Base-by-base conservation (phyloP, 352 stramenopile species). In the Hyaloperonospora arabidopsidis region DNA sequence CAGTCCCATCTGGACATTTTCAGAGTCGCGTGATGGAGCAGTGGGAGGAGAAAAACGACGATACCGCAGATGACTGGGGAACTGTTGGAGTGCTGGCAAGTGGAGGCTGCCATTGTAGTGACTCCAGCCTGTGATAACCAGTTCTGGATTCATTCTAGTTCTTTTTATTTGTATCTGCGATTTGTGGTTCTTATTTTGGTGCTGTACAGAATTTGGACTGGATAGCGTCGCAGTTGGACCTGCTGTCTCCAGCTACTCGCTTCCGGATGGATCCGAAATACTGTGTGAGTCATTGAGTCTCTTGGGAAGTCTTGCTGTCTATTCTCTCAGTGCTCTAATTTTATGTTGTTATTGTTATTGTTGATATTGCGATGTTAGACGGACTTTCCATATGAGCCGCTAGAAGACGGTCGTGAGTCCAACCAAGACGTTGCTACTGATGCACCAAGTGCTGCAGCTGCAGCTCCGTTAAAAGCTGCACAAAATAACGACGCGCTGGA, bases 211-310 rank as follows among this genome's bases (percentile, higher is more conserved):
- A 92, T 55, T 80, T 89, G 36, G 52, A 70, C 18, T 88, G 73
- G 74, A 76, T 92, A 43, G 77, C 68, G 1, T 63, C 69, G 29
- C 79, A 89, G 43, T 50, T 92, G 34, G 29, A 68, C 32, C 49
- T 53, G 2, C 63, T 89, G 19, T 15, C 68, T 25, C 81, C 72
- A 8, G 60, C 66, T 14, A 57, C 76, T 18, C 79, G 81, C 23
- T 89, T 83, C 54, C 66, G 70, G 25, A 81, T 92, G 53, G 79
- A 92, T 38, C 59, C 68, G 1, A 88, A 87, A 67, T 89, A 86
- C 49, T 87, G 76, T 44, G 79, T 89, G 52, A 68, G 78, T 74
- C 5, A n/a, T 25, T 52, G 39, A 15, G 43, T 5, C 38, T 2
- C 22, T 15, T n/a, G 13, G 34, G 10, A 13, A 34, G 8, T 36